phyloP scores from a whole-genome alignment of 2,329 filamentous ascomycete species.

The Periconia sp. region DNA sequence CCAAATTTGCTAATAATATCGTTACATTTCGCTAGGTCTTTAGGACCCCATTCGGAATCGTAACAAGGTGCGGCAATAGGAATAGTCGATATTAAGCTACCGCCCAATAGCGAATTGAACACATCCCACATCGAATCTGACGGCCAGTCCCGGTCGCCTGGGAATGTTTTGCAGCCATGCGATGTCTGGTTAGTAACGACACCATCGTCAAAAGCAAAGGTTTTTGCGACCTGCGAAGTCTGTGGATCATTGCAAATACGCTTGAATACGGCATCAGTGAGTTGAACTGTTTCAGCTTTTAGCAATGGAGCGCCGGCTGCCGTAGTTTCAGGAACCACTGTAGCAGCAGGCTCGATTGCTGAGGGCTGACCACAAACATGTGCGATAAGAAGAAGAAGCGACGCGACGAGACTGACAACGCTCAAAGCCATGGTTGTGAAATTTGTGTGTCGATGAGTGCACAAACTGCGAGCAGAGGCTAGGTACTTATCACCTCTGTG shows the following conservation, averaged over 20 bases:
- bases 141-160: conserved; percentile 30
- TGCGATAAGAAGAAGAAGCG: too few relatives aligned
- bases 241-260: conserved; percentile 1
- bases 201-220: conserved; percentile 15
- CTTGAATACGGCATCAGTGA: conserved; percentile 10
- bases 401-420: too few relatives aligned
- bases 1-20: conserved; percentile 5
- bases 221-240: conserved; percentile 3
- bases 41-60: conserved; percentile 8
- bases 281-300: conserved; percentile 9
- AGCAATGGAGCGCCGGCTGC: conserved; percentile 3
- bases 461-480: too few relatives aligned
- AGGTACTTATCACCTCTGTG: too few relatives aligned
- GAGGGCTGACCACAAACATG: too few relatives aligned
- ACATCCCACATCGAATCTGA: conserved; percentile 18
- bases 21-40: conserved; percentile 10
- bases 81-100: conserved; percentile 24
- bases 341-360: conserved; percentile 5
- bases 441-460: too few relatives aligned
- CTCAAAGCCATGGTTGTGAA: too few relatives aligned
- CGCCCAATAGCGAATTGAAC: conserved; percentile 23
- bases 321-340: background rate
- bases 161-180: conserved; percentile 25
- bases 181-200: conserved; percentile 1
- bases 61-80: conserved; percentile 27